These are phyloP conservation scores for Microbotryum lychnidis-dioicae DNA, from an alignment of 1,284 basidiomycete species.

Conservation along the genomic window DNA sequence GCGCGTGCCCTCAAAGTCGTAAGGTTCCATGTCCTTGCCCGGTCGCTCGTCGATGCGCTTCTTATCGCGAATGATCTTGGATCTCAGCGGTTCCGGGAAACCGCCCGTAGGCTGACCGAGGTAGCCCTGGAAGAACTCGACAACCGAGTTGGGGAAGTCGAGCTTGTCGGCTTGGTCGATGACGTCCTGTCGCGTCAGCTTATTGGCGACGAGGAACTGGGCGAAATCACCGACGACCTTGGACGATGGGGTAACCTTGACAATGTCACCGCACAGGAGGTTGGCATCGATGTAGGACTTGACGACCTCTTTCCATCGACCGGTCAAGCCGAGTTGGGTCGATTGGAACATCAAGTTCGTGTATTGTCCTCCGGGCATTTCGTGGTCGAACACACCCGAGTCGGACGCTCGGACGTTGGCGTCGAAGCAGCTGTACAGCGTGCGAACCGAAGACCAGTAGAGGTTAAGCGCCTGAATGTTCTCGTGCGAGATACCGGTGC, in stretches of 20 bases:
- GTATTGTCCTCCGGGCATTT: slow-evolving; percentile 89
- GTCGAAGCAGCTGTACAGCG: slow-evolving; percentile 95
- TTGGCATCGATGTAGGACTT: slow-evolving; percentile 99
- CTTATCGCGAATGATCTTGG: slow-evolving; percentile 86
- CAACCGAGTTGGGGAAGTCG: slow-evolving; percentile 76
- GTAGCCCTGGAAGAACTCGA: slow-evolving; percentile 59
- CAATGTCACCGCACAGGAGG: slow-evolving; percentile 92
- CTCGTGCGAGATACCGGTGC: slow-evolving; percentile 93
- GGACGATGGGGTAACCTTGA: slow-evolving; percentile 99
- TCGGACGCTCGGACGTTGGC: slow-evolving; percentile 92
- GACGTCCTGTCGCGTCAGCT: slow-evolving; percentile 77
- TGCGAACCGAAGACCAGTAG: slow-evolving; percentile 96
- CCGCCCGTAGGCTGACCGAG: slow-evolving; percentile 94
- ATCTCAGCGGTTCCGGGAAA: slow-evolving; percentile 93
- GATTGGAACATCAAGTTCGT: slow-evolving; percentile 78
- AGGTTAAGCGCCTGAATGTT: slow-evolving; percentile 96
- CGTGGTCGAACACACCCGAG: slow-evolving; percentile 96
- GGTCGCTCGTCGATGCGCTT: slow-evolving; percentile 88
- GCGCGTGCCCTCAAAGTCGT: slow-evolving; percentile 87
- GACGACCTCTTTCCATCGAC: slow-evolving; percentile 91
- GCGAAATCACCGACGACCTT: slow-evolving; percentile 99
- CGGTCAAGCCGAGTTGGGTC: slow-evolving; percentile 89
- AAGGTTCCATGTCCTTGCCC: slow-evolving; percentile 72
- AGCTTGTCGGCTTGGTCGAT: slow-evolving; percentile 75
- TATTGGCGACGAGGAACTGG: slow-evolving; percentile 75